Conservation (phyloP, 345 rosid species). For the Dovyalis caffra region DNA sequence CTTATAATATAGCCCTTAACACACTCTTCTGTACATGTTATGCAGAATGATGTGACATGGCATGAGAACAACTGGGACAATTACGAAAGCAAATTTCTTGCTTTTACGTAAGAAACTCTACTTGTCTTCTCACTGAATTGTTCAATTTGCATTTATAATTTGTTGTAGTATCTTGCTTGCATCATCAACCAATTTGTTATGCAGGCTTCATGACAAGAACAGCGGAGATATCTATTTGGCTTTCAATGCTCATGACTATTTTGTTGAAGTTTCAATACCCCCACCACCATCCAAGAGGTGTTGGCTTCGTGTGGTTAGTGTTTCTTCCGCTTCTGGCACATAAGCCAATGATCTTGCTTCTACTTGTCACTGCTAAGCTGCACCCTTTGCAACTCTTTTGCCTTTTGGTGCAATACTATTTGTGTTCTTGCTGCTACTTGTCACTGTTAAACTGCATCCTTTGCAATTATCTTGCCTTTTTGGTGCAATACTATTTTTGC, state of each 20-base stretch:
- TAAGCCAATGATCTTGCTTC: background rate
- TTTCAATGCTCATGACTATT: conserved; percentile 72
- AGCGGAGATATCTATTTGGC: conserved; percentile 68
- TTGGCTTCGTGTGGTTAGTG: conserved; percentile 89
- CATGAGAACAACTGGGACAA: conserved; percentile 92
- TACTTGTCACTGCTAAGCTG: background rate
- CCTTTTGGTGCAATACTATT: no score
- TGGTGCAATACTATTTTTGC: background rate
- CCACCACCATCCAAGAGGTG: conserved; percentile 49
- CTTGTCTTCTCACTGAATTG: background rate
- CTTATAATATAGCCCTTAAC: conserved; percentile 13
- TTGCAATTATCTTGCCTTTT: no score
- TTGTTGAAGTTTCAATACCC: conserved; percentile 63
- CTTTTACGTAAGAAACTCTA: conserved; percentile 67
- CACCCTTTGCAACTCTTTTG: background rate
- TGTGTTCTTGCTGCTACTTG: no score
- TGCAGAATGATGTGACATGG: conserved; percentile 83
- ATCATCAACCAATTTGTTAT: conserved; percentile 5
- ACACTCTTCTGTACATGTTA: background rate
- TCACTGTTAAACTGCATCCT: no score
- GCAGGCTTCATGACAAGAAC: conserved; percentile 67
- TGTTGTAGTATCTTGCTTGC: background rate
- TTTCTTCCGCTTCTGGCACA: background rate
- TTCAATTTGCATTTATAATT: background rate
- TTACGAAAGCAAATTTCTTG: conserved; percentile 84